Percentiles rank a stretch among this genome's conserved stretches.
Conservation (phyloP, 2,329 filamentous ascomycete genomes). For the Pyricularia sp. region DNA sequence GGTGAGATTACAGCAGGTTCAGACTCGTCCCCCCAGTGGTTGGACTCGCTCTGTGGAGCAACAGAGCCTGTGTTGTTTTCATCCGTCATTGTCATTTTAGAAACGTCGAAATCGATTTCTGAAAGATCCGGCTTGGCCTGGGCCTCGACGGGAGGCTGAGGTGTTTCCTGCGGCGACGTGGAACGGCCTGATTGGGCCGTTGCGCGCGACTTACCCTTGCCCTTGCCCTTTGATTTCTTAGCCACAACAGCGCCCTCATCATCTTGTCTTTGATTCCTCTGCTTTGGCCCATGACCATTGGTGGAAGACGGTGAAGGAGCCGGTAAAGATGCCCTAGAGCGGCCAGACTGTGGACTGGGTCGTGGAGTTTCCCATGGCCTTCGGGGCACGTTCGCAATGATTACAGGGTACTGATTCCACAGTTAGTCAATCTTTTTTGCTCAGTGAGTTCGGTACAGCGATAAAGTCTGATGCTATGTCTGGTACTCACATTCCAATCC, state of each 20-base stretch:
- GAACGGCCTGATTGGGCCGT: slow-evolving; percentile 2
- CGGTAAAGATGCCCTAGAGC: not conserved
- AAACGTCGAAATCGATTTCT: slow-evolving; percentile 2
- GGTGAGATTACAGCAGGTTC: slow-evolving; percentile 3
- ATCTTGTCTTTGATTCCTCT: not conserved
- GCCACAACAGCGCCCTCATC: not conserved
- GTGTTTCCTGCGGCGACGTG: slow-evolving; percentile 3
- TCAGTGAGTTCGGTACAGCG: not conserved
- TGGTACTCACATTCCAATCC: slow-evolving; percentile 76
- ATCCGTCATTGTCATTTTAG: slow-evolving; percentile 6
- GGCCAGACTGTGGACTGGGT: not conserved
- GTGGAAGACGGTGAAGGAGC: not conserved
- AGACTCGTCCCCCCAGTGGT: not conserved
- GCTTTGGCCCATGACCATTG: not conserved
- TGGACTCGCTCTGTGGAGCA: not conserved
- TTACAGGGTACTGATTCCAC: slow-evolving; percentile 66
- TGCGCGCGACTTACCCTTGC: slow-evolving; percentile 8
- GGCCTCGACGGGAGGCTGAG: not conserved
- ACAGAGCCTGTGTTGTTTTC: slow-evolving; percentile 3
- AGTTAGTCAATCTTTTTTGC: not conserved
- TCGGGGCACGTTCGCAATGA: slow-evolving; percentile 47
- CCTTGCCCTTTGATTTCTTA: slow-evolving; percentile 9
- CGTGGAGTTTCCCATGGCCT: slow-evolving; percentile 20
- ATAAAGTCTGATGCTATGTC: not conserved
- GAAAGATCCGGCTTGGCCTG: slow-evolving; percentile 5